These are phyloP conservation scores for Penicillium argentinense DNA, from an alignment of 495 filamentous ascomycete species.

Conservation along the genomic window DNA sequence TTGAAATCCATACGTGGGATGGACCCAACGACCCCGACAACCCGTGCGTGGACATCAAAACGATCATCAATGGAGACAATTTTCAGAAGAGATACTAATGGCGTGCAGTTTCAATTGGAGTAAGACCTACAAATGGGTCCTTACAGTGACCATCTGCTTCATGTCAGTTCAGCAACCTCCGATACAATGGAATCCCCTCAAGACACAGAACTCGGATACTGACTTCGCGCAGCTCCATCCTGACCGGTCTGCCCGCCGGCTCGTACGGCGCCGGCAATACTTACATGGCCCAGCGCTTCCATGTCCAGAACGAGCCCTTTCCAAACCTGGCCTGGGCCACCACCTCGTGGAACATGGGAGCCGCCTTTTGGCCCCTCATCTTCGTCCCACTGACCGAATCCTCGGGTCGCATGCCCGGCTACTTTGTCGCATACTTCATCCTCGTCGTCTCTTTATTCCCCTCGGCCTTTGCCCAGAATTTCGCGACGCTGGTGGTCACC, in stretches of 20 bases:
- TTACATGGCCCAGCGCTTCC: constrained; percentile 36
- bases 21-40: constrained; percentile 34
- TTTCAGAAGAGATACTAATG: constrained; percentile 11
- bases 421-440: constrained; percentile 49
- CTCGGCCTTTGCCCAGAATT: constrained; percentile 52
- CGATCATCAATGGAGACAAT: constrained; percentile 30
- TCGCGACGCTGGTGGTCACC: constrained; percentile 50
- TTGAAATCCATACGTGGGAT: constrained; percentile 36
- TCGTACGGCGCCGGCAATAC: constrained; percentile 40
- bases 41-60: constrained; percentile 23
- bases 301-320: constrained; percentile 45
- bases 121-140: constrained; percentile 34
- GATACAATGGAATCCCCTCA: too few relatives aligned
- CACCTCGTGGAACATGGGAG: constrained; percentile 53
- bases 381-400: constrained; percentile 55
- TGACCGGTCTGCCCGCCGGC: constrained; percentile 45
- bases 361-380: constrained; percentile 51
- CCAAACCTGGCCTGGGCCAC: constrained; percentile 50
- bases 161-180: constrained; percentile 22
- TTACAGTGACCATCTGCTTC: constrained; percentile 44
- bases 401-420: constrained; percentile 50
- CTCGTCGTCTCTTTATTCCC: constrained; percentile 49
- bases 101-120: constrained; percentile 16
- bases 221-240: constrained; percentile 31
- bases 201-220: too few relatives aligned